A percentile compares a stretch with the other conserved stretches of the same genome.
Conservation (phyloP, 2,329 filamentous ascomycete species). For the Daldinia sp. region DNA sequence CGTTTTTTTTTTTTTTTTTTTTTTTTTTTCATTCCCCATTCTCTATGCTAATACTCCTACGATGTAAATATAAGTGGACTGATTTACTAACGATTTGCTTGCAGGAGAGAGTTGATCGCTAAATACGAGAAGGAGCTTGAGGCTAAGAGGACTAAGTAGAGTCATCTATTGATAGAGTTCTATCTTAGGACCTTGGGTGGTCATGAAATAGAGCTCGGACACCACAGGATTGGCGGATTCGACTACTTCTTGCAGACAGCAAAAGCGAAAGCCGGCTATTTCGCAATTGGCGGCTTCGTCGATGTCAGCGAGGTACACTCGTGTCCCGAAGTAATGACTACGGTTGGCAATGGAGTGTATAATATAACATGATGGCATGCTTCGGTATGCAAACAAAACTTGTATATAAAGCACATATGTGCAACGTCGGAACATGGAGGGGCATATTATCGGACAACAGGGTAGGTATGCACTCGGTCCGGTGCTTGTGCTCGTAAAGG, state of each 20-base stretch:
- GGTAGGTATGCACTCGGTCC: neutral
- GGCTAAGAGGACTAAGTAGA: slow-evolving; percentile 66
- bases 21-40: neutral
- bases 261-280: neutral
- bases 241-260: neutral
- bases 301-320: neutral
- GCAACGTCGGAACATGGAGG: neutral
- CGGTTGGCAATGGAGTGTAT: slow-evolving; percentile 18
- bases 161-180: neutral
- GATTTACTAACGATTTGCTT: slow-evolving; percentile 44
- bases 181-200: neutral
- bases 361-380: slow-evolving; percentile 22
- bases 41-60: neutral
- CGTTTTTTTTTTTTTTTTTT: slow-evolving; percentile 48
- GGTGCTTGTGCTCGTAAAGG: slow-evolving; percentile 7
- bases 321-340: neutral
- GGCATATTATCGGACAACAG: neutral
- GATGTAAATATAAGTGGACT: neutral
- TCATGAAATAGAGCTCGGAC: neutral
- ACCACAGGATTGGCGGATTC: neutral
- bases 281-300: neutral
- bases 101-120: slow-evolving; percentile 69
- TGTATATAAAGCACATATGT: slow-evolving; percentile 21
- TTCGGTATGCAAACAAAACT: slow-evolving; percentile 15
- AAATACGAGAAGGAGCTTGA: slow-evolving; percentile 71